A percentile compares a stretch with the other conserved stretches of the same genome.
Conservation (phyloP, 1,284 basidiomycete genomes). For the Agaricales sp. region DNA sequence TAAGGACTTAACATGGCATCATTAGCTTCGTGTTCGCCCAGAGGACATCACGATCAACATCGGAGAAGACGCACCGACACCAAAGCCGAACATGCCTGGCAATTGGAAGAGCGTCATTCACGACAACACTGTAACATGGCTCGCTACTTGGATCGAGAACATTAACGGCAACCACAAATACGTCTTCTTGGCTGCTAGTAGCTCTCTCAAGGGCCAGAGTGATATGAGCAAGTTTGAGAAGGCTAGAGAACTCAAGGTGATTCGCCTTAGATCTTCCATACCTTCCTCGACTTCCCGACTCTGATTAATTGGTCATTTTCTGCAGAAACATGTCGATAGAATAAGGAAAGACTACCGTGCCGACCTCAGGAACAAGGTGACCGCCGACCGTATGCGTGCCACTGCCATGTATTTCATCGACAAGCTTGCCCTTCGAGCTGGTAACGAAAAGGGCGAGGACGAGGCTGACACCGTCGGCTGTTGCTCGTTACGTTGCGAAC, state of each 20-base stretch:
- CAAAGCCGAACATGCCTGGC: slow-evolving; percentile 80
- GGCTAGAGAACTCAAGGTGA: slow-evolving; percentile 85
- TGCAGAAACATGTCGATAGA: slow-evolving; percentile 78
- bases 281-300: background rate
- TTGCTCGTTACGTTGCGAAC: slow-evolving; percentile 91
- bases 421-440: slow-evolving; percentile 87
- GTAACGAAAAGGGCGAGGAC: slow-evolving; percentile 97
- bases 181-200: slow-evolving; percentile 90
- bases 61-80: slow-evolving; percentile 61
- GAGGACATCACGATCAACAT: slow-evolving; percentile 96
- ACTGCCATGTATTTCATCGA: slow-evolving; percentile 98
- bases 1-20: slow-evolving; percentile 5
- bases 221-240: slow-evolving; percentile 97
- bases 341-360: slow-evolving; percentile 80
- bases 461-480: slow-evolving; percentile 97
- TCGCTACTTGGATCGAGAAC: slow-evolving; percentile 96
- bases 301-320: slow-evolving; percentile 4
- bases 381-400: slow-evolving; percentile 88
- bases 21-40: slow-evolving; percentile 74
- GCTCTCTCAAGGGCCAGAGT: slow-evolving; percentile 92
- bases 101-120: slow-evolving; percentile 82
- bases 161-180: slow-evolving; percentile 91
- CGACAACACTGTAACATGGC: slow-evolving; percentile 94
- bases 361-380: slow-evolving; percentile 84
- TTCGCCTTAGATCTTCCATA: slow-evolving; percentile 9